Conservation (phyloP, 331 rosid genomes). For the Phaseolus coccineus region DNA sequence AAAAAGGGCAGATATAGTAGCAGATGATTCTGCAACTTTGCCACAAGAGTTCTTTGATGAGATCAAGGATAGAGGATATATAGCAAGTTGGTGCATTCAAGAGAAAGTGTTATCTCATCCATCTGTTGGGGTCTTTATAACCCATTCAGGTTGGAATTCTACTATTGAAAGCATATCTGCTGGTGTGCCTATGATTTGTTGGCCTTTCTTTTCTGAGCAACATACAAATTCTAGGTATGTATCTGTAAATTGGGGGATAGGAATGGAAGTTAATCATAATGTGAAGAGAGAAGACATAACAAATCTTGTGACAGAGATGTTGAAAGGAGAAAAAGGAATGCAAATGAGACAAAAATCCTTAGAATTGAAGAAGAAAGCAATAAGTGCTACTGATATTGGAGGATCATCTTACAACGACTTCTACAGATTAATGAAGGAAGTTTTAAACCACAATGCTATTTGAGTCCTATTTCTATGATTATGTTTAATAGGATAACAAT, state of each 20-base stretch:
- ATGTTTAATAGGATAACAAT: background rate
- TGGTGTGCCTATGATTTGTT: slow-evolving; percentile 62
- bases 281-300: slow-evolving; percentile 53
- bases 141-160: slow-evolving; percentile 33
- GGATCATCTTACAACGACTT: slow-evolving; percentile 57
- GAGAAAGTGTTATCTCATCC: slow-evolving; percentile 60
- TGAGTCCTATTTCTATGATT: background rate
- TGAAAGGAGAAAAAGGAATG: slow-evolving; percentile 49
- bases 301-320: slow-evolving; percentile 46
- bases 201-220: slow-evolving; percentile 51
- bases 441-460: background rate
- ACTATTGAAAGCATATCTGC: slow-evolving; percentile 44
- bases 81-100: slow-evolving; percentile 62
- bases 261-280: slow-evolving; percentile 50
- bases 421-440: slow-evolving; percentile 42
- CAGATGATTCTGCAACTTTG: slow-evolving; percentile 37
- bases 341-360: slow-evolving; percentile 30
- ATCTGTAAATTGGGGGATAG: slow-evolving; percentile 53
- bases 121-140: slow-evolving; percentile 55
- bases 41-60: slow-evolving; percentile 52
- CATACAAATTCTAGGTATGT: slow-evolving; percentile 58
- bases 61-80: slow-evolving; percentile 51
- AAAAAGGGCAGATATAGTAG: slow-evolving; percentile 40
- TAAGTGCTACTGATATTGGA: slow-evolving; percentile 30
- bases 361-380: slow-evolving; percentile 48